Evolutionary conservation across 108 stramenopile genomes (phyloP), one percentile per base, ranked within the genome.

Genomic region (Nitzschia inconspicua): DNA sequence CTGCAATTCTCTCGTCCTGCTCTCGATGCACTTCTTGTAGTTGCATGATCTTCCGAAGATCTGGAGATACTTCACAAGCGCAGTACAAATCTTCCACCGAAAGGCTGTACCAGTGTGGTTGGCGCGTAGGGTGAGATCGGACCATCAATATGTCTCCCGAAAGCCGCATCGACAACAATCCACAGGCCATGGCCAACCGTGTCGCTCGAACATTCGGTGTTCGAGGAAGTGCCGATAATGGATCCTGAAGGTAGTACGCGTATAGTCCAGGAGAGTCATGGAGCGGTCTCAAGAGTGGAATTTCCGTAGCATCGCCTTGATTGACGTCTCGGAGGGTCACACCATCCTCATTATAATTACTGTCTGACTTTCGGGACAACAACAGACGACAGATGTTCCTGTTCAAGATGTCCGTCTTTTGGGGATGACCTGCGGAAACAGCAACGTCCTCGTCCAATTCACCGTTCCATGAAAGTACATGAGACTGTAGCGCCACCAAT

Each of bases 101-200:
- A 62, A 47, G 75, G 27, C 35, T 65, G 63, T 53, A 14, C 65
- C 60, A 82, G n/a, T 56, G 41, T 10, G 29, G 37, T 56, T 51
- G 46, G 34, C 29, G 50, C 16, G 57, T 31, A 27, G 46, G 20
- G 23, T 57, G 28, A 11, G 65, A 44, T 16, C 82, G 74, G 0
- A 76, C 77, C 29, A 93, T 26, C 19, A 73, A 64, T 3, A 89
- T 81, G 47, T 73, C 55, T 2, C 84, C 86, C 16, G 18, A 22
- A 50, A 93, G 85, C 25, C 86, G 60, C 23, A 57, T 44, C 1
- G 78, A 66, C 35, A 84, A 73, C 11, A 78, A 47, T 18, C 93
- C 93, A 49, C 86, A 88, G 8, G 89, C 83, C 93, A 90, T 90
- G 42, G 86, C 82, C 58, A 94, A 70, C 30, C 83, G 47, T 1